Evolutionary conservation across 495 filamentous ascomycete species (phyloP).

Genomic region (Gamarada debralockiae): DNA sequence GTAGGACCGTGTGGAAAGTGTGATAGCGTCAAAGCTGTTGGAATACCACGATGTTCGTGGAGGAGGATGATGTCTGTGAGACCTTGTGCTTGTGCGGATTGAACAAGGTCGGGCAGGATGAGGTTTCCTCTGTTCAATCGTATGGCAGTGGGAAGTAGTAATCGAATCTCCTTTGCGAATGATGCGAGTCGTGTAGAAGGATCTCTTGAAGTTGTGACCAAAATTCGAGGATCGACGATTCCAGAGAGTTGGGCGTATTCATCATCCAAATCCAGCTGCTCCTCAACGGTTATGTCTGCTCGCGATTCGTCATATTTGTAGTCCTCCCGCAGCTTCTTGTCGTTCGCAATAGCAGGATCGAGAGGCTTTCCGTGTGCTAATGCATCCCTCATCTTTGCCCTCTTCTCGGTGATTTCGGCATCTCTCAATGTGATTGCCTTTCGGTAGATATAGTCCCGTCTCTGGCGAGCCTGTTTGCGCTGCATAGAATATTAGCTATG

Average conservation of each 20-base stretch:
- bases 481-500: constrained; percentile 19
- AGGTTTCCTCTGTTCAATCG: constrained; percentile 89
- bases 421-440: constrained; percentile 74
- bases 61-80: constrained; percentile 84
- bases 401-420: constrained; percentile 88
- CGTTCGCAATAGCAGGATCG: constrained; percentile 82
- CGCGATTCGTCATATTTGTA: constrained; percentile 90
- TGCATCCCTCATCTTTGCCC: constrained; percentile 79
- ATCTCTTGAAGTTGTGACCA: constrained; percentile 90
- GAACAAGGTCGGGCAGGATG: constrained; percentile 78
- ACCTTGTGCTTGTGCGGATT: constrained; percentile 70
- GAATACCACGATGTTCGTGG: constrained; percentile 91
- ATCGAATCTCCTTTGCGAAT: constrained; percentile 93
- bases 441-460: constrained; percentile 94
- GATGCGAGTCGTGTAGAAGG: constrained; percentile 78
- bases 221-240: constrained; percentile 77
- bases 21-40: constrained; percentile 84
- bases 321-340: constrained; percentile 78
- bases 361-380: constrained; percentile 79
- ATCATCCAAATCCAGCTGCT: constrained; percentile 81
- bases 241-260: constrained; percentile 87
- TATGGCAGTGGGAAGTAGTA: constrained; percentile 87
- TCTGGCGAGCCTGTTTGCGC: constrained; percentile 75
- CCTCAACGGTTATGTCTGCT: constrained; percentile 54
- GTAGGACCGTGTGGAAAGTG: constrained; percentile 95